These are phyloP conservation scores for Ustilago bromivora DNA, from an alignment of 1,284 basidiomycete species.

Conservation along the genomic window DNA sequence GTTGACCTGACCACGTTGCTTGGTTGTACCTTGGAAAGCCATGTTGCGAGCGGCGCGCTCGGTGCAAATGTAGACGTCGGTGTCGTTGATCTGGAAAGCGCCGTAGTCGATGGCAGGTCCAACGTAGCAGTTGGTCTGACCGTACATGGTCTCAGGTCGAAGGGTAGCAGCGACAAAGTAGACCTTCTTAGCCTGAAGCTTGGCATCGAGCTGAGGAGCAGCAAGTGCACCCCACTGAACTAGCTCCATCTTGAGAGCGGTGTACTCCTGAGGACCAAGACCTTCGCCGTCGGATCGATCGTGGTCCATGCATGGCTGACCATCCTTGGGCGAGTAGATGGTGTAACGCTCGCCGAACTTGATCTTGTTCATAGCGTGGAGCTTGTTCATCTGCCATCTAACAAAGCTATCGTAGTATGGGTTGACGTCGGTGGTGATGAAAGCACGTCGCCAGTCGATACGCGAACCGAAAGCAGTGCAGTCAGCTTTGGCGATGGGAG, in stretches of 20 bases:
- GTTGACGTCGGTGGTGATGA: slow-evolving; percentile 94
- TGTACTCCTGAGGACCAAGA: slow-evolving; percentile 95
- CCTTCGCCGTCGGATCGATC: slow-evolving; percentile 96
- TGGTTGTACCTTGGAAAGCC: slow-evolving; percentile 87
- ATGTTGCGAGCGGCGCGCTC: slow-evolving; percentile 93
- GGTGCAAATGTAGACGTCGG: slow-evolving; percentile 84
- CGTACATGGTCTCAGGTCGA: slow-evolving; percentile 96
- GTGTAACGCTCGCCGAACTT: slow-evolving; percentile 98
- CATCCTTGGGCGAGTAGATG: slow-evolving; percentile 99
- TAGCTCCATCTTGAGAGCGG: slow-evolving; percentile 94
- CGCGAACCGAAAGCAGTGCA: slow-evolving; percentile 88
- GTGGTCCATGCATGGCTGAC: slow-evolving; percentile 99
- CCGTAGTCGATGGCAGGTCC: slow-evolving; percentile 92
- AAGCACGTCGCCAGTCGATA: slow-evolving; percentile 96
- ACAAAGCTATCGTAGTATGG: slow-evolving; percentile 98
- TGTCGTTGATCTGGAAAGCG: slow-evolving; percentile 80
- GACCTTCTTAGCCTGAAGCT: slow-evolving; percentile 81
- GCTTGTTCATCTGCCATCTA: slow-evolving; percentile 97
- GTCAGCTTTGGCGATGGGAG: slow-evolving; percentile 89
- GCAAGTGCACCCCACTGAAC: slow-evolving; percentile 72
- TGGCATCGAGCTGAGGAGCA: slow-evolving; percentile 75
- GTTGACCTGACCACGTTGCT: slow-evolving; percentile 69
- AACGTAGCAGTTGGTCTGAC: slow-evolving; percentile 98
- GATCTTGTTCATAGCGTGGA: slow-evolving; percentile 74
- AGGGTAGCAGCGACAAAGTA: slow-evolving; percentile 95